A percentile compares a stretch with the other conserved stretches of the same genome.
Conservation (phyloP, 2,329 filamentous ascomycete genomes). For the Trichoderma sp. region DNA sequence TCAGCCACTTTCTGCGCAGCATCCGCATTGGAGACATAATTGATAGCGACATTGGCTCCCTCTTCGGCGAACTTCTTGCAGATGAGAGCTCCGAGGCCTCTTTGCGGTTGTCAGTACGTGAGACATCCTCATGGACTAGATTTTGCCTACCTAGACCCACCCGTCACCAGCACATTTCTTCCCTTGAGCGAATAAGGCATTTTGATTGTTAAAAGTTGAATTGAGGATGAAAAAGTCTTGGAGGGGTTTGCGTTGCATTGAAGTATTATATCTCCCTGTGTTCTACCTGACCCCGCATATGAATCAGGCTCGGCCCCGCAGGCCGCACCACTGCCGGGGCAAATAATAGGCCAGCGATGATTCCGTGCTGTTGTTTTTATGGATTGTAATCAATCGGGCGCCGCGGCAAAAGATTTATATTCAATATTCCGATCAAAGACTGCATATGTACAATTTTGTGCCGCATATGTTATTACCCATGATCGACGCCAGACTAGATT, state of each 20-base stretch:
- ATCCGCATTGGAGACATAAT: conserved; percentile 2
- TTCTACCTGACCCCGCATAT: neutral
- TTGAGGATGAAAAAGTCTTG: neutral
- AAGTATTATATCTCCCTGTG: neutral
- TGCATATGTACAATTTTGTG: neutral
- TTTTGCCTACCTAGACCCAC: neutral
- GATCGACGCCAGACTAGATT: neutral
- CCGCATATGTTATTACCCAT: neutral
- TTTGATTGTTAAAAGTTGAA: neutral
- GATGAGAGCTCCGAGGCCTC: conserved; percentile 13
- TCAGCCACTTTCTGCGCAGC: conserved; percentile 1
- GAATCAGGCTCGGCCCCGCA: neutral
- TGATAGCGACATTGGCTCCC: conserved; percentile 10
- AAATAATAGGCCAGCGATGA: neutral
- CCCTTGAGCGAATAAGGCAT: conserved; percentile 17
- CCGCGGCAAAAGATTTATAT: neutral
- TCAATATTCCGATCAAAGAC: neutral
- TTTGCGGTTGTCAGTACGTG: neutral
- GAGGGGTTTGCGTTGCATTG: neutral
- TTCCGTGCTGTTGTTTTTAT: neutral
- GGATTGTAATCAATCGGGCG: neutral
- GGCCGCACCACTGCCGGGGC: neutral
- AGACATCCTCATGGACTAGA: neutral
- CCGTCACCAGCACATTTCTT: conserved; percentile 13
- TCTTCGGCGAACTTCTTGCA: conserved; percentile 16